Base-by-base conservation (phyloP, 2,329 filamentous ascomycete genomes). In the Bertia moriformis region DNA sequence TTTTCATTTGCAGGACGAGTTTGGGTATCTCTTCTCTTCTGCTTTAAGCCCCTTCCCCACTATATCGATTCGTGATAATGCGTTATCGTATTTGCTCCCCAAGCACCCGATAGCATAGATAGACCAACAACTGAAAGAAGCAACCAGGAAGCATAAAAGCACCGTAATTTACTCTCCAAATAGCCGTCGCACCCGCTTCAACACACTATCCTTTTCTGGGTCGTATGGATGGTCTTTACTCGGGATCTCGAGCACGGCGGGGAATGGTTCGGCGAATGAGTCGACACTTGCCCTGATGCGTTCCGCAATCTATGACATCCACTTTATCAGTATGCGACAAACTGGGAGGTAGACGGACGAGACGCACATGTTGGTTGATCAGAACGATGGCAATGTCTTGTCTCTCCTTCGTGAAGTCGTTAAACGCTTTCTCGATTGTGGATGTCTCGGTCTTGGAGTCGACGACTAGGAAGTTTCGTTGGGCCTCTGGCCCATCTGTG, bases 211-310 rank as follows among this genome's bases (percentile, higher is more conserved):
- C 59, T 82, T 82, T 53, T 82, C 78, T 0, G 77, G 76, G 46
- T 82, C 76, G 48, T 82, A 82, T 2, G 77, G 78, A 53, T 82
- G 78, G 52, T 82, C 78, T 60, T 82, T 82, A 49, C 73, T 77
- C 27, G 77, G 77, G 37, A 82, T 82, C 56, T 82, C 77, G 36
- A 82, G 64, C 35, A 82, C 65, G 13, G 72, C 69, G 4, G 77
- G 77, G 53, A 82, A 82, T 1, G 78, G 73, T 20, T 77, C 75
- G 18, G 72, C 71, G 56, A 75, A 82, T 13, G 62, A 61, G 54
- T 82, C 78, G 39, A 82, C 73, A 40, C 66, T 65, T 48, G 71
- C 64, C 52, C 77, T 65, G 62, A 82, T 82, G 50, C 67, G 66
- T 51, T 82, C 77, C 18, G 77, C 77, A 45, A 82, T 65, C 76